Conservation (phyloP, 1,284 basidiomycete species). For the Vanrija sp. region DNA sequence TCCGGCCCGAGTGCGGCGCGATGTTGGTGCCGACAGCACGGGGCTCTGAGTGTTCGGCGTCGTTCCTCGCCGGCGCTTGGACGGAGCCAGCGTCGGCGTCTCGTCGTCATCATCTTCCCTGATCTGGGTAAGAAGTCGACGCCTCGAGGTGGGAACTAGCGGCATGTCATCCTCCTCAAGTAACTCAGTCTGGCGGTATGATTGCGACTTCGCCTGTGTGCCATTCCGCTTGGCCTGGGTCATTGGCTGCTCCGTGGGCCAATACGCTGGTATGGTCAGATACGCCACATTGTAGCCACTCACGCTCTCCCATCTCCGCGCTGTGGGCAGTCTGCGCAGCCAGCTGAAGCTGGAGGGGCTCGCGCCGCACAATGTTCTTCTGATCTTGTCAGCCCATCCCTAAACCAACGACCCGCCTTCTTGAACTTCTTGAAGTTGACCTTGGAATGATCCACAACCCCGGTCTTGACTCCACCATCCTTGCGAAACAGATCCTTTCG, state of each 20-base stretch:
- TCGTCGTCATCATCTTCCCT: constrained; percentile 26
- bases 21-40: neutral
- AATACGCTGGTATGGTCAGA: constrained; percentile 30
- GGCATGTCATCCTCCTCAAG: constrained; percentile 37
- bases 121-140: constrained; percentile 19
- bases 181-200: constrained; percentile 4
- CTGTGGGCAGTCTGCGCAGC: constrained; percentile 30
- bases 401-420: constrained; percentile 54
- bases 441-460: constrained; percentile 53
- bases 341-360: constrained; percentile 36
- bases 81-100: neutral
- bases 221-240: constrained; percentile 3
- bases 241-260: constrained; percentile 26
- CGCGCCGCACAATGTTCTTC: constrained; percentile 37
- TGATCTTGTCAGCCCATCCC: constrained; percentile 11
- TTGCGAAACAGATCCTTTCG: constrained; percentile 45
- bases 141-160: constrained; percentile 24
- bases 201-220: neutral
- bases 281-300: constrained; percentile 9
- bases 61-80: constrained; percentile 8
- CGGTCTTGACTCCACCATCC: constrained; percentile 47
- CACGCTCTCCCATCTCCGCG: constrained; percentile 43
- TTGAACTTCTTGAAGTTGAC: constrained; percentile 85
- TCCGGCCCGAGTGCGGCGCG: constrained; percentile 22
- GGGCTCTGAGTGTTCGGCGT: constrained; percentile 10